Base-by-base conservation (phyloP, 2,329 filamentous ascomycete genomes). In the Aspergillus sp. region DNA sequence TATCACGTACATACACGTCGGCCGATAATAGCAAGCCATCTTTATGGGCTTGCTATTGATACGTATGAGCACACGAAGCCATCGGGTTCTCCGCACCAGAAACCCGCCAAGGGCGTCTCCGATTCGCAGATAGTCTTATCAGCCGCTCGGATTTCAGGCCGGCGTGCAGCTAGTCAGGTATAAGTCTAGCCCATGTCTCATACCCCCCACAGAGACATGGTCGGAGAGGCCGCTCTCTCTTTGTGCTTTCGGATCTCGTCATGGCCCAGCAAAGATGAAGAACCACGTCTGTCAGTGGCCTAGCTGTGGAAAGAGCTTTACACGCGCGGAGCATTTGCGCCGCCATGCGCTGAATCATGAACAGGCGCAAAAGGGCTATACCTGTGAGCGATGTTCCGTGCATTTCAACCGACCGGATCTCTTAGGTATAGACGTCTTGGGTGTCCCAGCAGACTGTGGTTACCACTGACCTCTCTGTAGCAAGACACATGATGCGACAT, bases 331-430 rank as follows among this genome's bases (percentile, higher is more conserved):
- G 61, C 82, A 84, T 64, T 71, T 84, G 46, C 79, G 82, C 53
- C 75, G 82, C 13, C 82, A 85, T 66, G 73, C 77, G 19, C 69
- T 83, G 47, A 84, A 84, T 59, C 82, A 84, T 60, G 71, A 73
- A n/a, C 70, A 73, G 26, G 76, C 76, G 0, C 77, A 80, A 41
- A 77, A 76, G 35, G 63, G 62, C 3, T 63, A 63, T 54, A 83
- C 81, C 3, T 86, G 83, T 60, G 67, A 77, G 46, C 71, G 83
- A 60, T 87, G 84, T 56, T 76, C 77, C 51, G 81, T 82, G 24
- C 81, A 84, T 61, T 86, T 85, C 65, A 82, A 82, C 60, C 75
- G 83, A 42, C 79, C 78, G 22, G 83, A 86, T 65, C 68, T 86
- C 40, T 67, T 84, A 51, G 79, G 82, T 81, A 70, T 8, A 22